Percentiles rank a stretch among this genome's conserved stretches.
These are phyloP conservation scores for Trametes polyzona DNA, from an alignment of 1,284 basidiomycete genomes.

Conservation along the genomic window DNA sequence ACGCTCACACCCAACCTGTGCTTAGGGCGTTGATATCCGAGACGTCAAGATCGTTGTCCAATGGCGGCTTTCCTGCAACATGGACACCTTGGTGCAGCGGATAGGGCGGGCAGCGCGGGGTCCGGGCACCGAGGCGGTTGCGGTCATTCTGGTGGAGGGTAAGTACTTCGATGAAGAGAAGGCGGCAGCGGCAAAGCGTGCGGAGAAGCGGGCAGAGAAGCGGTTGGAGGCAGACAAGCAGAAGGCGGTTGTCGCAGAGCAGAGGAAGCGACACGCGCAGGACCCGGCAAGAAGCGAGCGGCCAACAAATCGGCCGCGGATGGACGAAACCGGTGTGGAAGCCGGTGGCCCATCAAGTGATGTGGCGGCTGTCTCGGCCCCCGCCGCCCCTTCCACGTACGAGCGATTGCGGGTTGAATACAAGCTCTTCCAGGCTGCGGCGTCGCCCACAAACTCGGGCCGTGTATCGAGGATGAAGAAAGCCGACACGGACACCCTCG, in stretches of 20 bases:
- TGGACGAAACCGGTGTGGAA: too few relatives aligned
- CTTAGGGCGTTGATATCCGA: conserved; percentile 40
- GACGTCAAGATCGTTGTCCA: conserved; percentile 39
- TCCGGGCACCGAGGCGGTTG: conserved; percentile 1
- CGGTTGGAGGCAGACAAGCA: not conserved
- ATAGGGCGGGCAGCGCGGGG: conserved; percentile 25
- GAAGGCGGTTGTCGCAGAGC: not conserved
- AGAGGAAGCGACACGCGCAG: not conserved
- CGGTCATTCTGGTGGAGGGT: conserved; percentile 18
- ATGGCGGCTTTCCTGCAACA: conserved; percentile 27
- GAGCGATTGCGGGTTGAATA: not conserved
- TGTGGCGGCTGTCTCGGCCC: too few relatives aligned
- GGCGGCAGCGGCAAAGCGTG: not conserved
- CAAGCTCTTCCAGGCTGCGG: not conserved
- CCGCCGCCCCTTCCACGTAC: not conserved
- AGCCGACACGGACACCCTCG: not conserved
- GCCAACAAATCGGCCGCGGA: not conserved
- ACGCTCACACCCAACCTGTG: not conserved
- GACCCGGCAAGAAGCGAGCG: not conserved
- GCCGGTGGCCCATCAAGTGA: too few relatives aligned
- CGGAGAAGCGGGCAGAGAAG: conserved; percentile 4
- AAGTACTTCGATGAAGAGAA: conserved; percentile 21
- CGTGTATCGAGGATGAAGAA: not conserved
- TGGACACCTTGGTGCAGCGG: conserved; percentile 26
- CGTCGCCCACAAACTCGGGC: not conserved